These are phyloP conservation scores for Neurospora africana DNA, from an alignment of 495 filamentous ascomycete species.

Conservation along the genomic window DNA sequence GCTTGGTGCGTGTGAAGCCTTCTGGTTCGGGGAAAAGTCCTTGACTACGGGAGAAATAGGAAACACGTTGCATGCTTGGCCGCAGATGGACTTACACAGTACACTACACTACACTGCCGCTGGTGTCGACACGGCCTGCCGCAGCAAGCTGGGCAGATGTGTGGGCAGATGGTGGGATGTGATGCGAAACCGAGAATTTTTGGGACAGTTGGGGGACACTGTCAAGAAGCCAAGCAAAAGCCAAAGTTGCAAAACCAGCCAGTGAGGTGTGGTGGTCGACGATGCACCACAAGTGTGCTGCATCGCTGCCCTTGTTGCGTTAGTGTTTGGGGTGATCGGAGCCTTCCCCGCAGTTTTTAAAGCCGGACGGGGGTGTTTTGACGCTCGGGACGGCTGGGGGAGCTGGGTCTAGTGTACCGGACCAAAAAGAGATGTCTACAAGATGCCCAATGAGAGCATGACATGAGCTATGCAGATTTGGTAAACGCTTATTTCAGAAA, in stretches of 20 bases:
- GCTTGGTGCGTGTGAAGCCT: not conserved
- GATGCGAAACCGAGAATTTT: not conserved
- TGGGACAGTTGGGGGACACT: not conserved
- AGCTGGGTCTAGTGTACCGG: not conserved
- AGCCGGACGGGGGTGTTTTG: slow-evolving; percentile 4
- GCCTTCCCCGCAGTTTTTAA: slow-evolving; percentile 16
- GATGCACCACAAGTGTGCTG: slow-evolving; percentile 1
- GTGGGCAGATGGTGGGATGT: not conserved
- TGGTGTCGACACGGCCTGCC: not conserved
- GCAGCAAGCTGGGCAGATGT: not conserved
- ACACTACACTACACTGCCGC: not conserved
- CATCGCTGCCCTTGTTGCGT: slow-evolving; percentile 15
- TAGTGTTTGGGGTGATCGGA: slow-evolving; percentile 12
- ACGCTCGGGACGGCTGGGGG: not conserved
- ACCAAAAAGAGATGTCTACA: not conserved
- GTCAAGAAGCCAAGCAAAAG: not conserved
- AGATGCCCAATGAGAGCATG: slow-evolving; percentile 13
- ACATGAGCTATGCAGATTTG: slow-evolving; percentile 22
- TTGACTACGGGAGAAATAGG: not conserved
- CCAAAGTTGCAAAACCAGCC: not conserved
- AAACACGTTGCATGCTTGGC: not conserved
- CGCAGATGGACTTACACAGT: not conserved
- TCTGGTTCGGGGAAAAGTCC: not conserved
- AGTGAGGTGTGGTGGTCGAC: not conserved
- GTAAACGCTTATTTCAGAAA: slow-evolving; percentile 10